Conservation (phyloP, 2,329 filamentous ascomycete genomes). For the Leptographium radiaticola region DNA sequence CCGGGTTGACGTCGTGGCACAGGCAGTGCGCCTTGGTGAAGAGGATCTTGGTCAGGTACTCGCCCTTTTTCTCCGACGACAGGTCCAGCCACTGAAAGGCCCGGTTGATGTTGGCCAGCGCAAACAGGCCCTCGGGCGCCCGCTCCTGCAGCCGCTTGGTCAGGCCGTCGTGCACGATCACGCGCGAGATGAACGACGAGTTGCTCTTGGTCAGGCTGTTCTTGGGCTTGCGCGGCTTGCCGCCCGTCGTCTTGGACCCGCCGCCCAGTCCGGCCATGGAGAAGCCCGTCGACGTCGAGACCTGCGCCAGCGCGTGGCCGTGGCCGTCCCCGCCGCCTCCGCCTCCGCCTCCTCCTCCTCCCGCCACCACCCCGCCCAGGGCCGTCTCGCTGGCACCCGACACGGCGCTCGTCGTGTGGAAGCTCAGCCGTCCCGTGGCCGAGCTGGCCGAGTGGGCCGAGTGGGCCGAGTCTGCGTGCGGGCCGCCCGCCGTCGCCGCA, state of each 20-base stretch:
- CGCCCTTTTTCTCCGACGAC: conserved; percentile 63
- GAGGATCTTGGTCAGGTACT: conserved; percentile 87
- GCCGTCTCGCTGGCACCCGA: conserved; percentile 8
- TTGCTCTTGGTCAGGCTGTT: conserved; percentile 98
- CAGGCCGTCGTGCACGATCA: conserved; percentile 76
- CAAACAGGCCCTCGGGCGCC: conserved; percentile 66
- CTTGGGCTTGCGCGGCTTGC: conserved; percentile 85
- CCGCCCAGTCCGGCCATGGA: conserved; percentile 62
- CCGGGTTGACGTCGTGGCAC: conserved; percentile 80
- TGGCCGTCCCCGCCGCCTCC: conserved; percentile 33
- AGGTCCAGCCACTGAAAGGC: conserved; percentile 95
- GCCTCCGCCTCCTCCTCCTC: conserved; percentile 16
- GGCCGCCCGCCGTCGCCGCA: neutral
- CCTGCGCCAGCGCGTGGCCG: conserved; percentile 35
- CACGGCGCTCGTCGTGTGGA: conserved; percentile 8
- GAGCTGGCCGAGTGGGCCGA: no score
- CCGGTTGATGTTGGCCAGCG: conserved; percentile 90
- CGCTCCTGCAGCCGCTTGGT: conserved; percentile 70
- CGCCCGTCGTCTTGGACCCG: conserved; percentile 51
- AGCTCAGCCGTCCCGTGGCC: conserved; percentile 9
- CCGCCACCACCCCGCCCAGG: conserved; percentile 18
- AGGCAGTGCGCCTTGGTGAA: conserved; percentile 95
- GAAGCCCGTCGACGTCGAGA: conserved; percentile 14
- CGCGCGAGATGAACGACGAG: conserved; percentile 94
- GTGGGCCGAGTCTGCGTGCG: conserved; percentile 5